Conservation (phyloP, 2,329 filamentous ascomycete genomes). For the Nemania sp. region DNA sequence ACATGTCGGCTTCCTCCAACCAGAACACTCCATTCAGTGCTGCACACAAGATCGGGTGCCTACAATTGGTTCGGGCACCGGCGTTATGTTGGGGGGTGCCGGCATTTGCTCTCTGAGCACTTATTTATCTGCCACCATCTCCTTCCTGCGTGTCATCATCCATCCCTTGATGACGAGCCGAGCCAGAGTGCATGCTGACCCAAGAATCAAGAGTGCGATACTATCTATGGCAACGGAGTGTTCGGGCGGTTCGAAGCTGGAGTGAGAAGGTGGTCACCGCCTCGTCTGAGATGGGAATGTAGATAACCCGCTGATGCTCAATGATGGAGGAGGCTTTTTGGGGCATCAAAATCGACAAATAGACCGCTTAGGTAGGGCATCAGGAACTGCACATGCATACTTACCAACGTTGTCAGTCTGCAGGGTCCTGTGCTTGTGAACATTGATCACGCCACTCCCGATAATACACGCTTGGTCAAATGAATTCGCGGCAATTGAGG, state of each 20-base stretch:
- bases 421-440: not conserved
- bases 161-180: conserved; percentile 2
- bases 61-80: conserved; percentile 2
- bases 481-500: no score
- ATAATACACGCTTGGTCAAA: no score
- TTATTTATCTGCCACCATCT: not conserved
- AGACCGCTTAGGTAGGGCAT: not conserved
- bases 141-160: not conserved
- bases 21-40: no score
- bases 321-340: conserved; percentile 20
- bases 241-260: not conserved
- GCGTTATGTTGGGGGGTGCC: no score
- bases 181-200: conserved; percentile 7
- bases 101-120: not conserved
- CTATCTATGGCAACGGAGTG: not conserved
- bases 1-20: no score
- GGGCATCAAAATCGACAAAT: not conserved
- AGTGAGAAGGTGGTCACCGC: conserved; percentile 1
- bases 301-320: not conserved
- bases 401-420: not conserved
- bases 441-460: no score
- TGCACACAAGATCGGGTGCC: no score
- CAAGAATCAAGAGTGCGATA: no score
- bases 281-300: not conserved
- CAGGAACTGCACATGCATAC: no score